phyloP scores from a whole-genome alignment of 2,329 filamentous ascomycete genomes.

The Fusarium sp. region DNA sequence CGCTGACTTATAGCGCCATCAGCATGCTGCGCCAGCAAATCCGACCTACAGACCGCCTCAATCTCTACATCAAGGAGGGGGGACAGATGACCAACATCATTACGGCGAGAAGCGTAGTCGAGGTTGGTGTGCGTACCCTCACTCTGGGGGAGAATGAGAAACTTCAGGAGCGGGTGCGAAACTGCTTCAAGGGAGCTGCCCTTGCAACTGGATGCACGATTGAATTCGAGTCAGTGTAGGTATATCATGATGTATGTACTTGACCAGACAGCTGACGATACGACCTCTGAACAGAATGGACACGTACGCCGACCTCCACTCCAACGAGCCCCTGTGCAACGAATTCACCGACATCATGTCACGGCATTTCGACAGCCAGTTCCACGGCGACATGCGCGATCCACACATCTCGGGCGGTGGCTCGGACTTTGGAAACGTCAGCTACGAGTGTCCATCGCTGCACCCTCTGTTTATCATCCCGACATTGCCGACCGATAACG shows the following conservation, averaged over 20 bases:
- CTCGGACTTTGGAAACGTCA: neutral
- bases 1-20: neutral
- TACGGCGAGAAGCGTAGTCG: neutral
- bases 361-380: neutral
- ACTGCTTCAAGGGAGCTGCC: neutral
- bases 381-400: neutral
- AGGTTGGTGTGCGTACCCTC: neutral
- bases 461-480: neutral
- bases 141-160: neutral
- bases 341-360: neutral
- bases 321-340: neutral
- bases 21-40: neutral
- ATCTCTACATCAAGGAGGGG: neutral
- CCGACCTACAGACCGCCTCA: neutral
- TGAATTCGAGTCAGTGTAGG: neutral
- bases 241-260: neutral
- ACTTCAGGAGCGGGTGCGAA: neutral
- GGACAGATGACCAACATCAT: neutral
- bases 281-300: neutral
- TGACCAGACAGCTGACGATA: neutral
- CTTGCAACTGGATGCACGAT: neutral
- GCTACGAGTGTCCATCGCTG: neutral
- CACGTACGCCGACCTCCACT: neutral
- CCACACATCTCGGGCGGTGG: neutral
- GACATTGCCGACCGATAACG: neutral